Evolutionary conservation across 2,329 filamentous ascomycete genomes (phyloP).

Genomic region (Lachnellula subtilissima): DNA sequence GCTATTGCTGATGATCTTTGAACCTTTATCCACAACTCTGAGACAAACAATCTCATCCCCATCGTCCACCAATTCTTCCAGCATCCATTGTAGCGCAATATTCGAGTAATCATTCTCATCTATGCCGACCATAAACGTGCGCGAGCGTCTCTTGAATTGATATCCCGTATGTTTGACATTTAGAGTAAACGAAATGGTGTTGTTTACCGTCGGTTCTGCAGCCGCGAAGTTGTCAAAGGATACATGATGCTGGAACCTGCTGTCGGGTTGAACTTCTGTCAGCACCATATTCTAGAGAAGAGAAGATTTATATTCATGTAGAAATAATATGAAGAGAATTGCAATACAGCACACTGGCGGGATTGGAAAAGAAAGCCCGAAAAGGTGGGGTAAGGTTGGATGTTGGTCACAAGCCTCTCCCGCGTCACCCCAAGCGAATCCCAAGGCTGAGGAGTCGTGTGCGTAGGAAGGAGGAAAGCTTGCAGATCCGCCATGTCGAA

Average conservation of each 20-base stretch:
- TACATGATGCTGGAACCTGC: conserved; percentile 62
- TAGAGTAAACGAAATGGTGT: conserved; percentile 59
- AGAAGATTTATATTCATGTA: neutral
- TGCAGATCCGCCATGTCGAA: conserved; percentile 6
- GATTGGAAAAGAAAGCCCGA: neutral
- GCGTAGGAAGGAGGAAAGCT: conserved; percentile 5
- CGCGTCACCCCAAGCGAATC: conserved; percentile 14
- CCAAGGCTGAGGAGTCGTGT: conserved; percentile 11
- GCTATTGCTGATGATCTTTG: conserved; percentile 56
- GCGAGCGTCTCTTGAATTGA: conserved; percentile 59
- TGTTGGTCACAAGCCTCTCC: conserved; percentile 14
- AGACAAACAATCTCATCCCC: conserved; percentile 72
- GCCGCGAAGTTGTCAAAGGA: conserved; percentile 72
- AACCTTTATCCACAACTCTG: conserved; percentile 66
- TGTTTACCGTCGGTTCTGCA: conserved; percentile 55
- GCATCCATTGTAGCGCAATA: conserved; percentile 68
- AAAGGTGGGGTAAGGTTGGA: conserved; percentile 17
- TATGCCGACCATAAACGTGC: conserved; percentile 68
- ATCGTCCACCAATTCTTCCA: conserved; percentile 73
- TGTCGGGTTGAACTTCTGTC: conserved; percentile 22
- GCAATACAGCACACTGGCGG: conserved; percentile 1
- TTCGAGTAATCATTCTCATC: conserved; percentile 73
- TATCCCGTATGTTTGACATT: conserved; percentile 71
- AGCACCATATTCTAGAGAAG: conserved; percentile 20
- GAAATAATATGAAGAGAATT: conserved; percentile 1